A percentile compares a stretch with the other conserved stretches of the same genome.
These are phyloP conservation scores for Claviceps sp. DNA, from an alignment of 2,329 filamentous ascomycete species.

Conservation along the genomic window DNA sequence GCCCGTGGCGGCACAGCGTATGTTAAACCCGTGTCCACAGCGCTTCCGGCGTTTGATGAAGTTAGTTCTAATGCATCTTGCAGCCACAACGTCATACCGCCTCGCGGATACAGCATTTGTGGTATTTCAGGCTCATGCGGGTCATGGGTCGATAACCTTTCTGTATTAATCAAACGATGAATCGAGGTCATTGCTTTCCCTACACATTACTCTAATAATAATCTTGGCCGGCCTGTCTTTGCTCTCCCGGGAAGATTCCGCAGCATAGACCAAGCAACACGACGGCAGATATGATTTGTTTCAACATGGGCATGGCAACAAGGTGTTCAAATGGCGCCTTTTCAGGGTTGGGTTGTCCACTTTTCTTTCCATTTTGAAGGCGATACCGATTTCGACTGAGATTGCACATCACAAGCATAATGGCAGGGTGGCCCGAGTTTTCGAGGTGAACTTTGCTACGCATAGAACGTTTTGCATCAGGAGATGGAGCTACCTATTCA, in stretches of 20 bases:
- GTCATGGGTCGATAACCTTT: slow-evolving; percentile 74
- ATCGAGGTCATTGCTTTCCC: neutral
- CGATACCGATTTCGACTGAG: neutral
- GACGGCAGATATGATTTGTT: neutral
- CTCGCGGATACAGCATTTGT: slow-evolving; percentile 75
- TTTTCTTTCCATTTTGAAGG: neutral
- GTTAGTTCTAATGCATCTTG: neutral
- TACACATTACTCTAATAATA: neutral
- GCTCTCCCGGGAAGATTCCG: neutral
- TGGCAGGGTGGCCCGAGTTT: neutral
- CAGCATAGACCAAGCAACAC: neutral
- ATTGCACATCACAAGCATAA: neutral
- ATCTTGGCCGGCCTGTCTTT: neutral
- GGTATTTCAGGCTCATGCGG: slow-evolving; percentile 75
- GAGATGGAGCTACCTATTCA: neutral
- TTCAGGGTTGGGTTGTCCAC: neutral
- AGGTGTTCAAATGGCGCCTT: neutral
- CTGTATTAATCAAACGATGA: slow-evolving; percentile 48
- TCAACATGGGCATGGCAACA: neutral
- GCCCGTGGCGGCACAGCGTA: slow-evolving; percentile 68
- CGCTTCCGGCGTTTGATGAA: neutral
- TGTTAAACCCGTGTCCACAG: slow-evolving; percentile 24
- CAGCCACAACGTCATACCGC: slow-evolving; percentile 80
- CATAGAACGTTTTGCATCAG: neutral
- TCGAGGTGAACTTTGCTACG: neutral